Evolutionary conservation across 2,329 filamentous ascomycete species (phyloP).

Genomic region (Ampelomyces quisqualis): DNA sequence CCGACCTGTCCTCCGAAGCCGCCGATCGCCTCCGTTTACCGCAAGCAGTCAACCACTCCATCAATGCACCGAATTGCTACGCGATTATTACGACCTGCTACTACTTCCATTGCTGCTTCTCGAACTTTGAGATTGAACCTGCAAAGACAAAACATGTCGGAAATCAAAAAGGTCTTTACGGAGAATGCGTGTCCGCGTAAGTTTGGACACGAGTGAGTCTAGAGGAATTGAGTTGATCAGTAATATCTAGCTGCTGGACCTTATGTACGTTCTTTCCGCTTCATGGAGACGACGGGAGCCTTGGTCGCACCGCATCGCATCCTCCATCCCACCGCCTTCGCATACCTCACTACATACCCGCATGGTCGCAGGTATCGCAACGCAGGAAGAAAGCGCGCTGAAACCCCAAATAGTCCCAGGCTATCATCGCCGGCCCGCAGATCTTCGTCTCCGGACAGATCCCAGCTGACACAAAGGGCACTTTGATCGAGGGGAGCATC

Average conservation of each 20-base stretch:
- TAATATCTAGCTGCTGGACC: slow-evolving; percentile 43
- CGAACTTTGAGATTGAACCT: slow-evolving; percentile 1
- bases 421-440: slow-evolving; percentile 66
- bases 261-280: slow-evolving; percentile 42
- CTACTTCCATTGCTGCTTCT: not conserved
- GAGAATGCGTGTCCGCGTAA: slow-evolving; percentile 48
- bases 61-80: slow-evolving; percentile 3
- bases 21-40: slow-evolving; percentile 28
- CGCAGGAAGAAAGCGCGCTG: not conserved
- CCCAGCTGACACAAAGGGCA: slow-evolving; percentile 64
- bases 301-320: not conserved
- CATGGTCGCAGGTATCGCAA: not conserved
- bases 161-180: slow-evolving; percentile 48
- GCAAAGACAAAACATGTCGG: slow-evolving; percentile 40
- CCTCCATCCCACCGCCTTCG: not conserved
- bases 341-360: not conserved
- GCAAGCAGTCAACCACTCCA: slow-evolving; percentile 18
- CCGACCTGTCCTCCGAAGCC: slow-evolving; percentile 6
- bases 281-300: no score
- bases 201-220: slow-evolving; percentile 13
- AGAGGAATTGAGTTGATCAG: not conserved
- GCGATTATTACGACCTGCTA: not conserved
- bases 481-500: slow-evolving; percentile 64
- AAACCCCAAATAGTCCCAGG: slow-evolving; percentile 47
- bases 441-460: slow-evolving; percentile 77